Evolutionary conservation across 371 early-diverging fungal species (phyloP), one percentile per base, ranked within the genome.

Genomic region (Fennellomyces sp.): DNA sequence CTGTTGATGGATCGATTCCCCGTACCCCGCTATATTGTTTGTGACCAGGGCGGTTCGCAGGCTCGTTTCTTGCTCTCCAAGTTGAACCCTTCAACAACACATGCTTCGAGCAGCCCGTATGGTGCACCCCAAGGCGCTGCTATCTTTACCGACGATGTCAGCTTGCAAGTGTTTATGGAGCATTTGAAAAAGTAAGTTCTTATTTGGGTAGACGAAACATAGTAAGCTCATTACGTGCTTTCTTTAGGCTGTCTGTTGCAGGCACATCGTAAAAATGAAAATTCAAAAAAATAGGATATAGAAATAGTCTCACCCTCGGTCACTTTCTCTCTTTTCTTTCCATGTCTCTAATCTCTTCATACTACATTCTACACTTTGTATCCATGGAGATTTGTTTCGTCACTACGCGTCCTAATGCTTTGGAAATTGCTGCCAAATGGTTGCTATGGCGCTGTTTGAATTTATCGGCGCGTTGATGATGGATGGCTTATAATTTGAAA

Each of bases 41-140:
- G 97, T 66, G 96, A 98, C 69, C 96, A 97, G 75, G 88, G 95
- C 61, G 97, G 97, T 25, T 98, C 99, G 4, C 99, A 99, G 82
- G 99, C 99, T 19, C 94, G 99, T 68, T 99, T 99, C 91, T 79
- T 99, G 64, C 84, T 99, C 28, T 92, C 95, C 62, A 99, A 98
- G 76, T 88, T 99, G 42, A 99, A 99, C 72, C 99, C 99, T 33
- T 95, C 96, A n/a, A 94, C 94, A 1, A 98, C 97, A 8, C 97
- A 99, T 69, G 83, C 83, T 28, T 87, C 88, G 56, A 83, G 86
- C 42, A 80, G 82, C 60, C 84, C 89, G 64, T 88, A 85, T 47
- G 88, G 89, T 45, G 75, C 73, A 33, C 74, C 79, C 36, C 85
- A 81, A 26, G 93, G 89, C 26, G 88, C 89, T 70, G 93, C 95